Conservation (phyloP, 2,329 filamentous ascomycete genomes). For the Trichoderma sp. region DNA sequence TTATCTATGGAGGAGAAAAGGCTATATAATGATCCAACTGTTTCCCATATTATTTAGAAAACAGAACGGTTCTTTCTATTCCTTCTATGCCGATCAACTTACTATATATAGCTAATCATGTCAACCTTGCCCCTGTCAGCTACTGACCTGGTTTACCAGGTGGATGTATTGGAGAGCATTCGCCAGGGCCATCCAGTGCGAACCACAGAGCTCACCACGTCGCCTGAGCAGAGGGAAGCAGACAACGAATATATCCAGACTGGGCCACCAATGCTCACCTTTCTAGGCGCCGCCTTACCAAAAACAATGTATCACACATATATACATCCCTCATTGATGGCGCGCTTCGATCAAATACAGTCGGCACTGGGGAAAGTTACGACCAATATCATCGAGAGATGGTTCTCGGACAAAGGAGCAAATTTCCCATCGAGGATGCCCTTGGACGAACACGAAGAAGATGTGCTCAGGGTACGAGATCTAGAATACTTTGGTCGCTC, state of each 20-base stretch:
- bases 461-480: not conserved
- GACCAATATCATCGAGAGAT: slow-evolving; percentile 12
- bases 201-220: not conserved
- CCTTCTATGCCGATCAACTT: not conserved
- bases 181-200: slow-evolving; percentile 1
- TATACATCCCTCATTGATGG: not conserved
- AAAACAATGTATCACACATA: slow-evolving; percentile 1
- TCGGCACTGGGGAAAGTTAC: not conserved
- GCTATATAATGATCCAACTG: not conserved
- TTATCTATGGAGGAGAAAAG: not conserved
- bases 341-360: slow-evolving; percentile 1
- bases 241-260: not conserved
- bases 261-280: not conserved
- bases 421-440: not conserved
- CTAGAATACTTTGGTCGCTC: not conserved
- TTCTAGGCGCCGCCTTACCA: not conserved
- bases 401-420: not conserved
- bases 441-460: not conserved
- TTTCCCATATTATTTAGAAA: not conserved
- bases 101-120: not conserved
- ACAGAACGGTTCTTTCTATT: not conserved
- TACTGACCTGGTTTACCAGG: slow-evolving; percentile 2
- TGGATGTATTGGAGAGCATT: slow-evolving; percentile 5
- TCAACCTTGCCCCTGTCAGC: not conserved
- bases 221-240: not conserved